phyloP scores from a whole-genome alignment of 768 basidiomycete species.

The Cystofilobasidium ferigula region DNA sequence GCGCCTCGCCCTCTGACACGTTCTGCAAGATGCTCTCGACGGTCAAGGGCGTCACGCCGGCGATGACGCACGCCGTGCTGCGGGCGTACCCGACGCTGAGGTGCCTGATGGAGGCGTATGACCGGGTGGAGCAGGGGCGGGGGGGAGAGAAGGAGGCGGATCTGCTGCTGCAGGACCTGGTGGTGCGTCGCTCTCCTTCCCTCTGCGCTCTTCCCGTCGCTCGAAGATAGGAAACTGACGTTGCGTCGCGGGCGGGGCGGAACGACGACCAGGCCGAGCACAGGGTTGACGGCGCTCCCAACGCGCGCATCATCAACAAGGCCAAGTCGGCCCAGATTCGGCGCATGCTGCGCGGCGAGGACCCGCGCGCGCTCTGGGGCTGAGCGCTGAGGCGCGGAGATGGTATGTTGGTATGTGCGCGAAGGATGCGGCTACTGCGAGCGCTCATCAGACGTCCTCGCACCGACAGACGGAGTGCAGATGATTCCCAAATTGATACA shows the following conservation, averaged over 20 bases:
- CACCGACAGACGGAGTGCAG: neutral
- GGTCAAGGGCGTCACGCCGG: conserved; percentile 35
- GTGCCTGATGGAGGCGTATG: conserved; percentile 35
- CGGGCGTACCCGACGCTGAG: conserved; percentile 31
- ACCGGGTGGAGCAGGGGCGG: conserved; percentile 30
- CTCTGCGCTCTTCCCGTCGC: neutral
- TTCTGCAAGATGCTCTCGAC: conserved; percentile 37
- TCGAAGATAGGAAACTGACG: neutral
- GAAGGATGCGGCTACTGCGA: too few species aligned
- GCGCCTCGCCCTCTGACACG: conserved; percentile 27
- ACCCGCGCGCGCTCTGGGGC: neutral
- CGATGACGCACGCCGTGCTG: conserved; percentile 32
- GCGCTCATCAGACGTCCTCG: too few species aligned
- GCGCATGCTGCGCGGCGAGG: neutral
- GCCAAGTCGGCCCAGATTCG: conserved; percentile 1
- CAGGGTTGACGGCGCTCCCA: neutral
- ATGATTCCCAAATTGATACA: too few species aligned
- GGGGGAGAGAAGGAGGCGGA: conserved; percentile 23
- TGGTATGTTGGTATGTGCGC: neutral
- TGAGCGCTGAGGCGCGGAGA: neutral
- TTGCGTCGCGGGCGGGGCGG: neutral
- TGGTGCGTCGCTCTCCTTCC: conserved; percentile 28
- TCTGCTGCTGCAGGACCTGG: conserved; percentile 32
- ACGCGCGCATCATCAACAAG: conserved; percentile 1
- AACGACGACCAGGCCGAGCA: neutral